Evolutionary conservation across 2,329 filamentous ascomycete genomes (phyloP).

Genomic region (Laburnicola sp.): DNA sequence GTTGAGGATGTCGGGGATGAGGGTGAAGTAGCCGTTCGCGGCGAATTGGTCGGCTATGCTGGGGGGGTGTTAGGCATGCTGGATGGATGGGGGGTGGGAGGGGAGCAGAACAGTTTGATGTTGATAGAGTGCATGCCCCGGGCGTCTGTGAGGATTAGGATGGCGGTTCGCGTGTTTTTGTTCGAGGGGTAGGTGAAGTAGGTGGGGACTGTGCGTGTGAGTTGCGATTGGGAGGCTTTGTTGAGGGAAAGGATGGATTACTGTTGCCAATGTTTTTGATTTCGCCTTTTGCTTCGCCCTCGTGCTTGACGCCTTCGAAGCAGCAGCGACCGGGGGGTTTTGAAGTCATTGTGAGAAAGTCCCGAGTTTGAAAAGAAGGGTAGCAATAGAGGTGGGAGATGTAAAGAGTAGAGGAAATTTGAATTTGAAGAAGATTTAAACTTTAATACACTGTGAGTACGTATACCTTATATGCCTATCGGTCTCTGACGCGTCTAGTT

Average conservation of each 20-base stretch:
- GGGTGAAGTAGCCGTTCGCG: conserved; percentile 69
- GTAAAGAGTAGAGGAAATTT: not conserved
- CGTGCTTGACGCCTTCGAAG: conserved; percentile 55
- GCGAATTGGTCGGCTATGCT: conserved; percentile 74
- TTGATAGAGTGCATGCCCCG: conserved; percentile 60
- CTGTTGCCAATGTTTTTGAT: conserved; percentile 52
- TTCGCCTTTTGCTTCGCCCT: conserved; percentile 54
- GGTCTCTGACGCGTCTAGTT: not conserved
- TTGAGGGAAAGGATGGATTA: not conserved
- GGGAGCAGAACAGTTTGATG: conserved; percentile 44
- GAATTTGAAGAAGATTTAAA: not conserved
- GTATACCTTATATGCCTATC: not conserved
- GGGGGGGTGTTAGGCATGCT: not conserved
- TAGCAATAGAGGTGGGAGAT: not conserved
- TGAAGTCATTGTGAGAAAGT: conserved; percentile 51
- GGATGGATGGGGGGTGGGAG: not conserved
- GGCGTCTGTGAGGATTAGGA: conserved; percentile 59
- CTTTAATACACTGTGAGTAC: not conserved
- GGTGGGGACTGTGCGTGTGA: conserved; percentile 50
- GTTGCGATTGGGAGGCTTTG: not conserved
- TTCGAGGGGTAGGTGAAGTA: conserved; percentile 60
- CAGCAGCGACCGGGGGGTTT: conserved; percentile 55
- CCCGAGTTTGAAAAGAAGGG: not conserved
- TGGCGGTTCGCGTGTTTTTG: conserved; percentile 57
- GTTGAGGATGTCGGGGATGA: conserved; percentile 72